phyloP scores from a whole-genome alignment of 441 rosid species.

The Populus trichocarpa region DNA sequence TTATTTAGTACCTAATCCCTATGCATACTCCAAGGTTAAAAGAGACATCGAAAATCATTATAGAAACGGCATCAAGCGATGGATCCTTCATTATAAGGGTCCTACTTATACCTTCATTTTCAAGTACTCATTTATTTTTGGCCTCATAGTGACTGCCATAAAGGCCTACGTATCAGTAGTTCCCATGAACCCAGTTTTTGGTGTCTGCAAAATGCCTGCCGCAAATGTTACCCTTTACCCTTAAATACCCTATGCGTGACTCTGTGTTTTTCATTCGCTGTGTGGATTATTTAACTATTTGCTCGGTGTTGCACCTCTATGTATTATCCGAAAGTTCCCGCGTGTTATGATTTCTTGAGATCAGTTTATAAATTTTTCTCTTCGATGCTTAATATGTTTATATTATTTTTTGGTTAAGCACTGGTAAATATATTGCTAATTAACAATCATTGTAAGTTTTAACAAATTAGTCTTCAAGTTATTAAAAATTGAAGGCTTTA shows the following conservation, averaged over 20 bases:
- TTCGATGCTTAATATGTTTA: too few species aligned
- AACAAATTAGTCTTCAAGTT: too few species aligned
- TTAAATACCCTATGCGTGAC: not conserved
- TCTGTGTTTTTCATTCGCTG: not conserved
- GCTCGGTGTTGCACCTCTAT: not conserved
- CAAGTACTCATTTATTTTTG: not conserved
- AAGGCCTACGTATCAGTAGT: not conserved
- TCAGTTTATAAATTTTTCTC: not conserved
- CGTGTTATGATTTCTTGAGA: not conserved
- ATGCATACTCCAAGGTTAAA: not conserved
- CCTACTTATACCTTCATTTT: not conserved
- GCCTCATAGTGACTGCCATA: not conserved
- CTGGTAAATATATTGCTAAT: too few species aligned
- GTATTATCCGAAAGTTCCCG: not conserved
- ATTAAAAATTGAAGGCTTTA: too few species aligned
- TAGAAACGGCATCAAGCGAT: not conserved
- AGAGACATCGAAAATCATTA: slow-evolving; percentile 7
- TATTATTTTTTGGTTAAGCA: too few species aligned
- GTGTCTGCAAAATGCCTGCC: not conserved
- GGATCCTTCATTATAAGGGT: not conserved
- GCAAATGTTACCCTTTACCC: not conserved
- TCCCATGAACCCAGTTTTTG: not conserved
- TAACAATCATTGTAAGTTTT: too few species aligned
- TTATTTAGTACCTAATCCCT: slow-evolving; percentile 15
- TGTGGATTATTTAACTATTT: not conserved